These are phyloP conservation scores for Acidiella bohemica DNA, from an alignment of 495 filamentous ascomycete species.

Conservation along the genomic window DNA sequence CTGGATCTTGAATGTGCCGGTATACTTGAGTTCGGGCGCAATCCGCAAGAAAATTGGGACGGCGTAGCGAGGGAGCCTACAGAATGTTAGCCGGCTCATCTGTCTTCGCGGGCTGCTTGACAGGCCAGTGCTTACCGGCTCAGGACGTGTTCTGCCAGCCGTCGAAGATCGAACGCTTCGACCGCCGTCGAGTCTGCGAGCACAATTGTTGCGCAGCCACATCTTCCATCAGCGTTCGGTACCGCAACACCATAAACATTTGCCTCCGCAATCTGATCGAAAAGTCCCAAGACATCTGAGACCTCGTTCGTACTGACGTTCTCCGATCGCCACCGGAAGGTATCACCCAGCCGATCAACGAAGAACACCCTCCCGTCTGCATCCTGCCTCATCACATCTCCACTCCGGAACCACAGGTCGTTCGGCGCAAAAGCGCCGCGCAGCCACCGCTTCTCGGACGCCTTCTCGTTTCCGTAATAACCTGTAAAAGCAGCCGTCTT, in stretches of 20 bases:
- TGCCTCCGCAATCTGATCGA: constrained; percentile 54
- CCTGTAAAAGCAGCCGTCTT: constrained; percentile 48
- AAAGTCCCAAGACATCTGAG: constrained; percentile 49
- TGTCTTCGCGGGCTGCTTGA: too few species aligned
- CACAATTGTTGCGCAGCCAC: constrained; percentile 29
- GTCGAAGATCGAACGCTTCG: constrained; percentile 12
- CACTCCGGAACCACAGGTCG: constrained; percentile 60
- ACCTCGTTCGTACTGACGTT: constrained; percentile 76
- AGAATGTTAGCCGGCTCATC: too few species aligned
- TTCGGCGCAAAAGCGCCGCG: constrained; percentile 57
- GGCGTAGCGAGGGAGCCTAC: constrained; percentile 25
- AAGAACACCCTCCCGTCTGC: constrained; percentile 65
- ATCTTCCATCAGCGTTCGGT: constrained; percentile 37
- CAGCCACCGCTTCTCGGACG: constrained; percentile 56
- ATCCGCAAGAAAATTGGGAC: constrained; percentile 27
- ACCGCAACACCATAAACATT: constrained; percentile 68
- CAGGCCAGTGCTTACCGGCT: too few species aligned
- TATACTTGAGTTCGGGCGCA: constrained; percentile 19
- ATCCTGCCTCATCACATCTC: constrained; percentile 54
- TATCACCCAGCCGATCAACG: constrained; percentile 61
- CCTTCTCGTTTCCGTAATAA: constrained; percentile 53
- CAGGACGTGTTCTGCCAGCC: constrained; percentile 21
- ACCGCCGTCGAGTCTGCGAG: background rate
- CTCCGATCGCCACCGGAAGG: constrained; percentile 72
- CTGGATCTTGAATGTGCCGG: constrained; percentile 23